Base-by-base conservation (phyloP, 176 grass and related monocot genomes). In the Ensete glaucum region DNA sequence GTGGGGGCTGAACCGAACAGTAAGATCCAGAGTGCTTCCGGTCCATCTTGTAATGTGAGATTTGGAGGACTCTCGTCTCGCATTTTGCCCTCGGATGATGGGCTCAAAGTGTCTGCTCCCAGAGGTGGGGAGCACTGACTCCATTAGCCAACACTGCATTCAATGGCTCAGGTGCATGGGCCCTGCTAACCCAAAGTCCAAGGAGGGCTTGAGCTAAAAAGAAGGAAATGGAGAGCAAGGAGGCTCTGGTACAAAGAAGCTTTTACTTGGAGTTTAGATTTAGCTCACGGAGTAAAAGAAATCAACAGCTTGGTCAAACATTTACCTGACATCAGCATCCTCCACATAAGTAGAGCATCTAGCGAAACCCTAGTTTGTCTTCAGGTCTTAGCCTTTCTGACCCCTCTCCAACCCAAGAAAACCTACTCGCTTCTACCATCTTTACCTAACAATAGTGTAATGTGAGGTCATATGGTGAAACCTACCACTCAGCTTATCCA, bases 81-180 rank as follows among this genome's bases (percentile, higher is more conserved):
- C 27, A 79, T 69, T 88, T 78, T 77, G 85, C 87, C 87, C 93
- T 80, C 84, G 87, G 93, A 84, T 43, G 34, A 43, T 96, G 87
- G 86, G 92, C 77, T 80, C 72, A 78, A 87, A 89, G 92, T 82
- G 80, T 79, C 74, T 87, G 71, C 53, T 78, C 86, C 92, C 86
- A 9, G 79, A 78, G 82, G 88, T 87, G 82, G 85, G 86, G 72
- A 89, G 89, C 73, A 78, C 52, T 87, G 3, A 85, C 86, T 92
- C 72, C 72, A 74, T 74, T 51, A 50, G 29, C 24, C 13, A 70
- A 70, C 57, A n/a, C n/a, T 60, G 57, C 57, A 60, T 60, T 60
- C 57, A 3, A 19, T 60, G 49, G 26, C 15, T 56, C 21, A 21
- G 26, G 52, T 3, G 57, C 57, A 60, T 60, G 57, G 22, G 59